A percentile compares a stretch with the other conserved stretches of the same genome.
phyloP scores from a whole-genome alignment of 192 early-diverging fungal genomes.

The Haplosporangium gracile region DNA sequence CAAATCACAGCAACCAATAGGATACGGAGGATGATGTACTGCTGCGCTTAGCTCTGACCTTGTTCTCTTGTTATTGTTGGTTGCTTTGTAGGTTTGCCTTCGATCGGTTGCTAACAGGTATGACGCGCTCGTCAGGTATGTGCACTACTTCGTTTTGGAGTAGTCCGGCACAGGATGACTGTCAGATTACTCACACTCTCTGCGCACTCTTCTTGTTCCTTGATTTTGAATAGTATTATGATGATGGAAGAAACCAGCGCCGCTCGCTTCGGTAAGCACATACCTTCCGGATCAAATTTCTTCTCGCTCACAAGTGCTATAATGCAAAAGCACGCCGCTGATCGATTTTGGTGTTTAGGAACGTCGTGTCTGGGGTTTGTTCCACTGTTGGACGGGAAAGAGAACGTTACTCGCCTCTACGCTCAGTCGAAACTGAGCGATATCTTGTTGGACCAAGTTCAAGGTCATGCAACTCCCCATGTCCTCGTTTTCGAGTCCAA shows the following conservation, averaged over 20 bases:
- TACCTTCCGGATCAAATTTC: too few species aligned
- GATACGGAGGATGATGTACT: neutral
- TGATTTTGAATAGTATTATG: slow-evolving; percentile 31
- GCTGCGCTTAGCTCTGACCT: neutral
- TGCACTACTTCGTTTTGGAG: neutral
- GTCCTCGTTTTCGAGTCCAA: neutral
- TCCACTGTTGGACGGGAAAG: slow-evolving; percentile 44
- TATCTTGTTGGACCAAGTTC: neutral
- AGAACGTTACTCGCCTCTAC: slow-evolving; percentile 33
- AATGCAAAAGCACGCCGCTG: neutral
- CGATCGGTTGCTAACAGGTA: slow-evolving; percentile 12
- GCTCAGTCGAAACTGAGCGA: neutral
- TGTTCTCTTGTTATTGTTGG: neutral
- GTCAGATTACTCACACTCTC: too few species aligned
- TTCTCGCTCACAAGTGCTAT: neutral
- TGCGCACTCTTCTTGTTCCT: neutral
- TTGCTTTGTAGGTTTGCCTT: slow-evolving; percentile 26
- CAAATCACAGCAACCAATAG: neutral
- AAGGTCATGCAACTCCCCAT: neutral
- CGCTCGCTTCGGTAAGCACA: slow-evolving; percentile 33
- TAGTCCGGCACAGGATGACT: neutral
- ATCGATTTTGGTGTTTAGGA: neutral
- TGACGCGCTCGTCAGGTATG: slow-evolving; percentile 51
- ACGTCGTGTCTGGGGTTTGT: slow-evolving; percentile 37
- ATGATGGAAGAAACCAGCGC: slow-evolving; percentile 49